Conservation (phyloP, 2,329 filamentous ascomycete genomes). For the Aspergillus sp. region DNA sequence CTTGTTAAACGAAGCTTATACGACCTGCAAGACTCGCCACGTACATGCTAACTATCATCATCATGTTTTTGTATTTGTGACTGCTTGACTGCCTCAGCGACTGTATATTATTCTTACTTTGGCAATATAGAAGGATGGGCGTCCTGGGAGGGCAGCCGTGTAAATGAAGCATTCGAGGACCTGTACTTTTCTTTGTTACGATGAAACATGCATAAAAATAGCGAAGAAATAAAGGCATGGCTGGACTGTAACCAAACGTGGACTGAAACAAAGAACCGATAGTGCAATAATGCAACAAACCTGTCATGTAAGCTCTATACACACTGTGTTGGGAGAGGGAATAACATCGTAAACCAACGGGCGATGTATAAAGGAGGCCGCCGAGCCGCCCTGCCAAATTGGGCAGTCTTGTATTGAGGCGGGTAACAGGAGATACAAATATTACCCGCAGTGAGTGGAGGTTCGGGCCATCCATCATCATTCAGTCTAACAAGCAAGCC, state of each 20-base stretch:
- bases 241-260: background rate
- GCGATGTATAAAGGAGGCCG: background rate
- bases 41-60: slow-evolving; percentile 11
- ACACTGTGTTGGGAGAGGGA: background rate
- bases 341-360: too few species aligned
- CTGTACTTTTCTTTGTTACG: background rate
- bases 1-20: slow-evolving; percentile 53
- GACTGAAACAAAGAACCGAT: background rate
- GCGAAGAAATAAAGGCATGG: background rate
- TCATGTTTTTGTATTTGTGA: slow-evolving; percentile 8
- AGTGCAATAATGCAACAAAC: background rate
- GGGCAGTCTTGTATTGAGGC: slow-evolving; percentile 7
- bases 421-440: background rate
- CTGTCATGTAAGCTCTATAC: background rate
- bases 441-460: background rate
- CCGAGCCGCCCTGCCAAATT: slow-evolving; percentile 11
- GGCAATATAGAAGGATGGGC: slow-evolving; percentile 1
- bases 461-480: background rate
- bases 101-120: slow-evolving; percentile 20
- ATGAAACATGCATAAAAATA: background rate
- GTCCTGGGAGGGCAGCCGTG: slow-evolving; percentile 1
- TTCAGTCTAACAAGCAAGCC: too few species aligned
- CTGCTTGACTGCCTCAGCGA: slow-evolving; percentile 14
- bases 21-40: background rate
- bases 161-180: background rate